A percentile compares a stretch with the other conserved stretches of the same genome.
These are phyloP conservation scores for Venturia oleaginea DNA, from an alignment of 2,329 filamentous ascomycete genomes.

Conservation along the genomic window DNA sequence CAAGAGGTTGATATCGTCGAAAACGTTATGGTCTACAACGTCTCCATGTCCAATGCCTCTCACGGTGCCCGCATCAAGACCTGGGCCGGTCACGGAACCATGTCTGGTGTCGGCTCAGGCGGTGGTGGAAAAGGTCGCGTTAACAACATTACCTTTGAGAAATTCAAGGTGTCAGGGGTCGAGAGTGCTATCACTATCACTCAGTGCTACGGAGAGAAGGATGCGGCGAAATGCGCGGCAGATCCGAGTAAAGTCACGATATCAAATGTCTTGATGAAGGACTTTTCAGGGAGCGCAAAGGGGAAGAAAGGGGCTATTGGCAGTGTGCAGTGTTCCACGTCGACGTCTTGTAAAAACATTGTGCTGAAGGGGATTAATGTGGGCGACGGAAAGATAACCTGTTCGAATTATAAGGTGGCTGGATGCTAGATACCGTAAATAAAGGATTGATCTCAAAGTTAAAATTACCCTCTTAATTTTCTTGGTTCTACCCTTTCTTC, in stretches of 20 bases:
- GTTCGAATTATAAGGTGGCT: constrained; percentile 1
- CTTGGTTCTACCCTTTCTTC: too few relatives aligned
- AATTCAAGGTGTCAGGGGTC: constrained; percentile 48
- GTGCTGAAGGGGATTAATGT: constrained; percentile 2
- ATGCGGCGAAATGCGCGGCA: constrained; percentile 45
- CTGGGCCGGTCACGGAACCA: constrained; percentile 45
- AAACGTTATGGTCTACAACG: constrained; percentile 35
- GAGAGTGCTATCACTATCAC: constrained; percentile 52
- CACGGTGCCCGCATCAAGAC: constrained; percentile 61
- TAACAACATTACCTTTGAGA: constrained; percentile 54
- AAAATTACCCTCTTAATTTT: too few relatives aligned
- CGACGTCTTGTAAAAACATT: constrained; percentile 10
- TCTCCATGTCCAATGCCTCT: constrained; percentile 32
- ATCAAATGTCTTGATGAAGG: constrained; percentile 1
- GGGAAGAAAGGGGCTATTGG: constrained; percentile 7
- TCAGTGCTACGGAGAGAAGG: constrained; percentile 52
- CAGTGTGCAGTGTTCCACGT: background rate
- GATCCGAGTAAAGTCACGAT: constrained; percentile 44
- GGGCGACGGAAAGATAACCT: background rate
- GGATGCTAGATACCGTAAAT: background rate
- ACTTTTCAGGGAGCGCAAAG: constrained; percentile 3
- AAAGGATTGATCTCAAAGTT: background rate
- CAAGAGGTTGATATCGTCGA: constrained; percentile 54
- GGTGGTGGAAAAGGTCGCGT: constrained; percentile 52
- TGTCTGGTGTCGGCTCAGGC: constrained; percentile 39